Evolutionary conservation across 345 rosid genomes (phyloP), one percentile per base, ranked within the genome.

Genomic region (Erodium maritimum): DNA sequence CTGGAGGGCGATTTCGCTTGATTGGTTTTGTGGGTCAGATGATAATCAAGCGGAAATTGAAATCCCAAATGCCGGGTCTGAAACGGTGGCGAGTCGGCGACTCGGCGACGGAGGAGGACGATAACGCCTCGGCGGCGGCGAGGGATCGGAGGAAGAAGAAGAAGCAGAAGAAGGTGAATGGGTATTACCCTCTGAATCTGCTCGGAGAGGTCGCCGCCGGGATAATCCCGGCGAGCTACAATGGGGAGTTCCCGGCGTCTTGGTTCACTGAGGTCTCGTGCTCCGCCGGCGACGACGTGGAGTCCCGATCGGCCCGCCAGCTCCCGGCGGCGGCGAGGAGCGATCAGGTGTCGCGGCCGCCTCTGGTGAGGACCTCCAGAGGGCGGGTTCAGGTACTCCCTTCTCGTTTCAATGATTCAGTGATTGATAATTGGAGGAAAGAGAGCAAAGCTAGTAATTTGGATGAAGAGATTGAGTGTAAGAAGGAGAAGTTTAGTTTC

Each of bases 371-470:
- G 73, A 94, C 99, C 2, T 87, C 97, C 1, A 78, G 99, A 23
- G 99, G 99, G 24, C 68, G 96, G 56, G 95, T 90, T 64, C 99
- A 90, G 87, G 97, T 87, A 70, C 89, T 94, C 67, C 99, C 97
- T 76, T 87, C 97, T 3, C 79, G 97, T 79, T 94, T 94, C 71
- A 94, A 94, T 55, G 99, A 94, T 71, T 94, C 99, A 2, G 93
- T 94, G 68, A 72, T 94, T 62, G 95, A 90, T 69, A 82, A 87
- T 73, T 87, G 97, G 96, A 86, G 69, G 79, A 86, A 86, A 75
- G 97, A 91, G 21, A 65, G 73, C 19, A 86, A 77, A 61, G 71
- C 63, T 61, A 74, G 76, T 67, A 51, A 14, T 11, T 42, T 42
- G 14, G 82, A 71, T 11, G 82, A 86, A 19, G 79, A 75, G 62